Evolutionary conservation across 345 rosid species (phyloP), one percentile per base, ranked within the genome.

Genomic region (Sisymbrium irio): DNA sequence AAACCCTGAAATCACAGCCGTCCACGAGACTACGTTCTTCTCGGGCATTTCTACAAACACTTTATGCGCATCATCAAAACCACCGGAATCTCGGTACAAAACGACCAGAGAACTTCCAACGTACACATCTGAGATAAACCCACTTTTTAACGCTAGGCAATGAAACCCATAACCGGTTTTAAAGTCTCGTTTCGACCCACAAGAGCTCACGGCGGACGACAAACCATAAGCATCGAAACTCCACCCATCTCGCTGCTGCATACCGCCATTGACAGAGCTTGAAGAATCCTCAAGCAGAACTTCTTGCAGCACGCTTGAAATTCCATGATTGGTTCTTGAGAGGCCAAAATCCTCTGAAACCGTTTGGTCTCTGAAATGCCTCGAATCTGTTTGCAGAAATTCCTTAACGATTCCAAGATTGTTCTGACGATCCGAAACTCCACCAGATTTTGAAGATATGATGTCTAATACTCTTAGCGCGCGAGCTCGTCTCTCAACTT

Each of bases 11-110:
- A 91, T 89, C 39, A 94, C 70, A 9, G 90, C 87, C 1, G 97
- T 88, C 98, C 98, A 94, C 0, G 90, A 83, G 42, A 94, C 96
- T 1, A 87, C 93, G 64, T 89, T 89, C 75, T 77, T 91, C 2
- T 82, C 83, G 65, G 97, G 88, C 88, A 89, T 91, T 94, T 89
- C 97, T 1, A 80, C 83, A 19, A 94, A 90, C 89, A 87, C 60
- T 20, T 83, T 84, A 59, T 71, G 77, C 2, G 96, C 97, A 62
- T 45, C 47, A 0, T 57, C 65, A 30, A 84, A 10, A 9, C 78
- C 78, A 3, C 90, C 74, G 9, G 85, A 87, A 71, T 75, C 87
- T 6, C 87, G 2, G 6, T 91, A 91, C 6, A 88, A 56, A 9
- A 79, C 76, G 4, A 91, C 80, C 76, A 94, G 45, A 32, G 93